Evolutionary conservation across 2,329 filamentous ascomycete species (phyloP).

Genomic region (Aspergillus japonicus): DNA sequence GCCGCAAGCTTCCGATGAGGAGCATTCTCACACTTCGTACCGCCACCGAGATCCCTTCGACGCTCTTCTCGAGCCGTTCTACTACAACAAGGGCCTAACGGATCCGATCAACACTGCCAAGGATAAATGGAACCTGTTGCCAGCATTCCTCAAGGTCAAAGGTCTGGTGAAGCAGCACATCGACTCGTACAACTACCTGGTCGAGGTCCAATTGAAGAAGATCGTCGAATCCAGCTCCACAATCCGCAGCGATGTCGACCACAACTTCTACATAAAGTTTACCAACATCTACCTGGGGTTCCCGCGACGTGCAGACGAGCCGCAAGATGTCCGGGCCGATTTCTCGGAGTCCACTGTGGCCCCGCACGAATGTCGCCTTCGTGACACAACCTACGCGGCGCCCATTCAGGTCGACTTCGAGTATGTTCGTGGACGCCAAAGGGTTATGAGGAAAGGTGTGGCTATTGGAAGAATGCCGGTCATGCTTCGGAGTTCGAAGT

Average conservation of each 20-base stretch:
- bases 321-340: slow-evolving; percentile 52
- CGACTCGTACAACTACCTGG: slow-evolving; percentile 98
- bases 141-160: slow-evolving; percentile 97
- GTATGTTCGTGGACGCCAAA: slow-evolving; percentile 78
- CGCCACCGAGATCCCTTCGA: slow-evolving; percentile 52
- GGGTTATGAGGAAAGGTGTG: slow-evolving; percentile 70
- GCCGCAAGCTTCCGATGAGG: slow-evolving; percentile 20
- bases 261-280: slow-evolving; percentile 89
- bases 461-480: slow-evolving; percentile 89
- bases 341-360: slow-evolving; percentile 60
- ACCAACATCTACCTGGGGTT: slow-evolving; percentile 84
- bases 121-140: slow-evolving; percentile 96
- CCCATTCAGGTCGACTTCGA: slow-evolving; percentile 91
- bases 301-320: slow-evolving; percentile 75
- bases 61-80: slow-evolving; percentile 67
- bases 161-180: slow-evolving; percentile 96
- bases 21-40: slow-evolving; percentile 24
- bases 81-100: slow-evolving; percentile 65
- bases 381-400: slow-evolving; percentile 97
- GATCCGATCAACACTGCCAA: slow-evolving; percentile 68
- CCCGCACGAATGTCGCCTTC: slow-evolving; percentile 91
- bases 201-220: slow-evolving; percentile 94
- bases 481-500: slow-evolving; percentile 96
- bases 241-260: slow-evolving; percentile 88
- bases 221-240: slow-evolving; percentile 89